A percentile compares a stretch with the other conserved stretches of the same genome.
Evolutionary conservation across 2,329 filamentous ascomycete genomes (phyloP).

Genomic region (Aspergillus thermomutatus): DNA sequence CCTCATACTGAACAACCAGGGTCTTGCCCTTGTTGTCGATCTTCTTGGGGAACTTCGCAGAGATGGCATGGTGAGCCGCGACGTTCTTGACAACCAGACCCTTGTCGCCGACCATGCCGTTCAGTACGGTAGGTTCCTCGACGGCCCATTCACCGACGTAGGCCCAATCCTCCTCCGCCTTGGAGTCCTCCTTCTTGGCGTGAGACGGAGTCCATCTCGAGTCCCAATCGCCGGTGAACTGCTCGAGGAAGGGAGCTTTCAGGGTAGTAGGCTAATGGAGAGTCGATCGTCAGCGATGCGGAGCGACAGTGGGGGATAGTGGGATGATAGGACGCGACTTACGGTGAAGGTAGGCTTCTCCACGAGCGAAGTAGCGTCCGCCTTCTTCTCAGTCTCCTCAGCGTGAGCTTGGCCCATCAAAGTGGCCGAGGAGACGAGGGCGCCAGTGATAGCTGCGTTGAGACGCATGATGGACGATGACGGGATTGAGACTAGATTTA

Average conservation of each 20-base stretch:
- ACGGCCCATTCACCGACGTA: conserved; percentile 96
- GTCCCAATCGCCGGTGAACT: conserved; percentile 97
- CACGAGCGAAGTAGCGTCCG: conserved; percentile 52
- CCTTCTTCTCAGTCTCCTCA: conserved; percentile 63
- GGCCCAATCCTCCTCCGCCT: conserved; percentile 85
- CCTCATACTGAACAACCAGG: conserved; percentile 96
- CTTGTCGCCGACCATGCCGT: conserved; percentile 92
- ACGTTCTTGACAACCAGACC: conserved; percentile 97
- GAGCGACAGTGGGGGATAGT: conserved; percentile 4
- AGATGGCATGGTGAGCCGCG: conserved; percentile 98
- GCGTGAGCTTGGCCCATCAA: conserved; percentile 63
- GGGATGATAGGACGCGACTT: conserved; percentile 42
- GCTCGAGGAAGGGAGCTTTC: conserved; percentile 94
- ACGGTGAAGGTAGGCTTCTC: conserved; percentile 84
- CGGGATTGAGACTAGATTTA: not conserved
- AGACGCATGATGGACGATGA: conserved; percentile 68
- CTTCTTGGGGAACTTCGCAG: conserved; percentile 94
- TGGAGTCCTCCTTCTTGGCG: conserved; percentile 90
- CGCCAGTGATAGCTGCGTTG: conserved; percentile 71
- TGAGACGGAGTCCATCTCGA: conserved; percentile 89
- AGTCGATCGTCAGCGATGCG: conserved; percentile 11
- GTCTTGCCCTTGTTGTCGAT: conserved; percentile 97
- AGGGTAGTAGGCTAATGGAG: conserved; percentile 70
- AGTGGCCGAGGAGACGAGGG: conserved; percentile 67
- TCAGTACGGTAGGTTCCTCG: conserved; percentile 86